These are phyloP conservation scores for Lanmaoa rubissima DNA, from an alignment of 768 basidiomycete species.

Conservation along the genomic window DNA sequence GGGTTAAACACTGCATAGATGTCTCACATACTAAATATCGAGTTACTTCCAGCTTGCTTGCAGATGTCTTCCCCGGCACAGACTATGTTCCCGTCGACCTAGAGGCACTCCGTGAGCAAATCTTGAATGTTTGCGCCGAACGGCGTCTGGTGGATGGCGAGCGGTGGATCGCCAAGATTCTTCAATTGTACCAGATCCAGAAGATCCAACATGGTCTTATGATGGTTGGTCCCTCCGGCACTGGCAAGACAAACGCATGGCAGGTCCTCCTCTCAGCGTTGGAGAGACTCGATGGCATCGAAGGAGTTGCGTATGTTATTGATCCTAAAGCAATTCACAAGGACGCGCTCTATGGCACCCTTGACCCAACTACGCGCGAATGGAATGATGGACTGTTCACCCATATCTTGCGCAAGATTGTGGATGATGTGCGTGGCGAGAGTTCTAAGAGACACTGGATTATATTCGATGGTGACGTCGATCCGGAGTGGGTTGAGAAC, in stretches of 20 bases:
- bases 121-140: constrained; percentile 83
- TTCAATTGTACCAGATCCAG: constrained; percentile 98
- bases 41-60: constrained; percentile 61
- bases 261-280: constrained; percentile 87
- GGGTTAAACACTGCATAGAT: constrained; percentile 13
- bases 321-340: constrained; percentile 99
- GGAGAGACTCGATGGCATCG: constrained; percentile 85
- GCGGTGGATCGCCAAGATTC: constrained; percentile 90
- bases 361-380: constrained; percentile 95
- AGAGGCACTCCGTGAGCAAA: constrained; percentile 80
- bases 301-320: constrained; percentile 94
- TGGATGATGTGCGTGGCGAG: constrained; percentile 97
- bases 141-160: constrained; percentile 84
- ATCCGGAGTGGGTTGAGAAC: constrained; percentile 99
- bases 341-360: constrained; percentile 94
- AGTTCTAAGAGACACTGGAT: constrained; percentile 98
- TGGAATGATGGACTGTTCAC: constrained; percentile 99
- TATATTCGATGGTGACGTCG: constrained; percentile 98
- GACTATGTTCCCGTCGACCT: constrained; percentile 89
- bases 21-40: not conserved
- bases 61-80: constrained; percentile 97
- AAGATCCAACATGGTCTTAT: constrained; percentile 99
- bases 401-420: constrained; percentile 94
- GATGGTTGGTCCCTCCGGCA: constrained; percentile 99
- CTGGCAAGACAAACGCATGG: constrained; percentile 97